Evolutionary conservation across 2,329 filamentous ascomycete genomes (phyloP).

Genomic region (Thermomyces lanuginosus): DNA sequence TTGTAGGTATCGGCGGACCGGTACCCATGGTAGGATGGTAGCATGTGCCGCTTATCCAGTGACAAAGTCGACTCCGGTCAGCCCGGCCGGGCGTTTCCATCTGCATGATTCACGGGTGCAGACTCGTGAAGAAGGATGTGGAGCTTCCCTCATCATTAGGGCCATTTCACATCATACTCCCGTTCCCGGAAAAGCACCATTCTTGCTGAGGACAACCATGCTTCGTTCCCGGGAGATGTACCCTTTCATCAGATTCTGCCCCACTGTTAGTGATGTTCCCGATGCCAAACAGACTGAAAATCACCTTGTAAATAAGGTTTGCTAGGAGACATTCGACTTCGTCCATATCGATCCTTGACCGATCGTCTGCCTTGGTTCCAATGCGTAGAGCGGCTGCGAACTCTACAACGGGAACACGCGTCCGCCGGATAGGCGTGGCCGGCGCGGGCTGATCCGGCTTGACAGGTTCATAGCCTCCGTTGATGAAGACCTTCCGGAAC

Average conservation of each 20-base stretch:
- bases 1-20: too few relatives aligned
- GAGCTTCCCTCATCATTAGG: neutral
- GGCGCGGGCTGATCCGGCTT: conserved; percentile 55
- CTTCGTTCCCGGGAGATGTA: conserved; percentile 86
- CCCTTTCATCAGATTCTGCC: conserved; percentile 86
- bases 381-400: conserved; percentile 74
- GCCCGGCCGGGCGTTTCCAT: too few relatives aligned
- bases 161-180: conserved; percentile 39
- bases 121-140: conserved; percentile 2
- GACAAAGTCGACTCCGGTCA: too few relatives aligned
- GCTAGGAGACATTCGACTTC: conserved; percentile 91
- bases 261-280: conserved; percentile 8
- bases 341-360: conserved; percentile 58
- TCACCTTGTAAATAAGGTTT: conserved; percentile 96
- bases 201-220: conserved; percentile 85
- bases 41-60: too few relatives aligned
- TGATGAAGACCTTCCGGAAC: conserved; percentile 76
- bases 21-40: too few relatives aligned
- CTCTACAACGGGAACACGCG: conserved; percentile 64
- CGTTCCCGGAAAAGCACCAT: conserved; percentile 79
- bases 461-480: conserved; percentile 61
- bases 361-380: conserved; percentile 36
- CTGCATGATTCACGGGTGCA: neutral
- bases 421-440: conserved; percentile 45
- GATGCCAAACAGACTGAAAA: conserved; percentile 10